phyloP scores from a whole-genome alignment of 768 basidiomycete species.

The Crucibulum laeve region DNA sequence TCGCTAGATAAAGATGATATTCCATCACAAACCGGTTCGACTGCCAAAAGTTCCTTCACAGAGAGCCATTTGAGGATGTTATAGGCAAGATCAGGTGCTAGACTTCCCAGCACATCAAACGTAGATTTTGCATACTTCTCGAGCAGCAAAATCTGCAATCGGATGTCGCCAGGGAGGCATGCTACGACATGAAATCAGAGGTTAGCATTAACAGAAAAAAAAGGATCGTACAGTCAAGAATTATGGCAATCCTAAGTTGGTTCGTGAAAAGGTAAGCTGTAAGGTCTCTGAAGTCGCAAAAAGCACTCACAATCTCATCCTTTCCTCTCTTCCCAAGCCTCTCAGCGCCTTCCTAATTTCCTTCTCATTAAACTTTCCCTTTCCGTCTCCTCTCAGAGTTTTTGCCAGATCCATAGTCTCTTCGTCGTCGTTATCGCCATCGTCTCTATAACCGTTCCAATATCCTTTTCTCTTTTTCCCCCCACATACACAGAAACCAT shows the following conservation, averaged over 20 bases:
- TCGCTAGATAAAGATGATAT: background rate
- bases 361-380: conserved; percentile 66
- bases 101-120: conserved; percentile 74
- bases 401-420: conserved; percentile 34
- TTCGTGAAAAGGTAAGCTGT: background rate
- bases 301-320: conserved; percentile 66
- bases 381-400: conserved; percentile 47
- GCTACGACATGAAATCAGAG: conserved; percentile 32
- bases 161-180: conserved; percentile 81
- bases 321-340: conserved; percentile 57
- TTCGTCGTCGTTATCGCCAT: conserved; percentile 41
- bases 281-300: conserved; percentile 1
- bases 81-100: conserved; percentile 63
- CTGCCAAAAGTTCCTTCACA: conserved; percentile 57
- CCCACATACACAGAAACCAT: conserved; percentile 47
- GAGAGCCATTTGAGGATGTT: conserved; percentile 52
- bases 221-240: conserved; percentile 48
- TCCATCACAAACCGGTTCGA: conserved; percentile 47
- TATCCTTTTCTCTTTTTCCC: conserved; percentile 61
- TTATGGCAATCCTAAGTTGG: conserved; percentile 54
- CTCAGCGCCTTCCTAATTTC: conserved; percentile 65
- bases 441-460: conserved; percentile 65
- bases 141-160: conserved; percentile 76
- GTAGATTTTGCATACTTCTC: conserved; percentile 82
- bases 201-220: conserved; percentile 2